Conservation (phyloP, 2,329 filamentous ascomycete species). For the Pestalotiopsis sp. region DNA sequence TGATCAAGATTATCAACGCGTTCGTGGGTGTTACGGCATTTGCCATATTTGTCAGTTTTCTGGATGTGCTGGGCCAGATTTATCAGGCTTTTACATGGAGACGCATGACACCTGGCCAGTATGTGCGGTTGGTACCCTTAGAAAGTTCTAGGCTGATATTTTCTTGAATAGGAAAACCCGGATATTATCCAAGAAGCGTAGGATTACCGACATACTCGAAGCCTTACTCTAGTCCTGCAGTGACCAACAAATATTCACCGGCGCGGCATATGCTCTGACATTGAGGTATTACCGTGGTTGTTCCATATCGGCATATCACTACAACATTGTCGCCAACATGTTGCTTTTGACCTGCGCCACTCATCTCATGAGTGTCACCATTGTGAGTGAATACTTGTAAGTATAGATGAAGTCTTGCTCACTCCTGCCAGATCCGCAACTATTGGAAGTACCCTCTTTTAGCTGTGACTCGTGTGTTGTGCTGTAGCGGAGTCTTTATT, state of each 20-base stretch:
- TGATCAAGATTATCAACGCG: constrained; percentile 21
- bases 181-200: constrained; percentile 5
- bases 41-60: constrained; percentile 17
- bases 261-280: constrained; percentile 36
- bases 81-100: constrained; percentile 14
- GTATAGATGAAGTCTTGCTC: background rate
- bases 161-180: background rate
- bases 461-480: constrained; percentile 29
- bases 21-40: constrained; percentile 25
- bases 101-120: constrained; percentile 3
- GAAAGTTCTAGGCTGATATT: background rate
- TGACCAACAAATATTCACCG: constrained; percentile 39
- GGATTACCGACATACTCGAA: constrained; percentile 32
- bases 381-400: constrained; percentile 18
- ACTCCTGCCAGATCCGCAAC: constrained; percentile 18
- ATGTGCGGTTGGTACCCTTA: background rate
- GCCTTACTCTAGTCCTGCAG: constrained; percentile 33
- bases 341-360: constrained; percentile 38
- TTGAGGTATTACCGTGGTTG: constrained; percentile 34
- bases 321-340: constrained; percentile 37
- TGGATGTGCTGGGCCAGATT: constrained; percentile 18
- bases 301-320: constrained; percentile 36
- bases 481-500: constrained; percentile 30
- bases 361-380: constrained; percentile 34
- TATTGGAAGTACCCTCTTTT: constrained; percentile 34